Base-by-base conservation (phyloP, 1,284 basidiomycete species). In the Sanghuangporus baumii region DNA sequence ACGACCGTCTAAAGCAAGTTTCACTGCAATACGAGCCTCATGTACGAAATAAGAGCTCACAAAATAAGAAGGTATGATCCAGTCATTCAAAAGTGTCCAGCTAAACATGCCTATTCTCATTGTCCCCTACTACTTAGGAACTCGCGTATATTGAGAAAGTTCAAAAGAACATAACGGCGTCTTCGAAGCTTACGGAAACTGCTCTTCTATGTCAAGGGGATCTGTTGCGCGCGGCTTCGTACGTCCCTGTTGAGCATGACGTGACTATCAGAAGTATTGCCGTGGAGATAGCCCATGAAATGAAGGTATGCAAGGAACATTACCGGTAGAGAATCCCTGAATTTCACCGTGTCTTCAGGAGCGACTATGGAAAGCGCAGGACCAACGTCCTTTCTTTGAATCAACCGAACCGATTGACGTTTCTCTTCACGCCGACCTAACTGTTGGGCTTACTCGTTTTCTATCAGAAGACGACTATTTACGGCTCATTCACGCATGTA, bases 151-250 rank as follows among this genome's bases (percentile, higher is more conserved):
- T 79, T 81, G 69, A 71, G 71, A 36, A 75, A 75, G 57, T 74
- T 71, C 76, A 70, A 41, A 83, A 80, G 61, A 81, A 83, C 64
- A 73, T 85, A 43, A 72, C 77, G 36, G 76, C 75, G 8, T 72
- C 74, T 55, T 81, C 81, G 1, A 89, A 84, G 69, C 71, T 85
- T 34, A 75, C 81, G 6, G 88, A 92, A 61, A 78, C 87, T 0
- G 83, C 87, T 1, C 75, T 93, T 60, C 81, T 89, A 1, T 94
- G 92, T 72, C 84, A 85, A 57, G 80, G 94, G 34, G 94, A 97
- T 70, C 76, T 94, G 38, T 91, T 92, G 72, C 84, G 88, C 63
- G 92, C 89, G 1, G 93, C 93, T 2, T 87, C 86, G 50, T 81
- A 85, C 60, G 79, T 92, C 37, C 81, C 81, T 8, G 81, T 85